phyloP scores from a whole-genome alignment of 1,284 basidiomycete species.

The Ceratobasidium sp. region DNA sequence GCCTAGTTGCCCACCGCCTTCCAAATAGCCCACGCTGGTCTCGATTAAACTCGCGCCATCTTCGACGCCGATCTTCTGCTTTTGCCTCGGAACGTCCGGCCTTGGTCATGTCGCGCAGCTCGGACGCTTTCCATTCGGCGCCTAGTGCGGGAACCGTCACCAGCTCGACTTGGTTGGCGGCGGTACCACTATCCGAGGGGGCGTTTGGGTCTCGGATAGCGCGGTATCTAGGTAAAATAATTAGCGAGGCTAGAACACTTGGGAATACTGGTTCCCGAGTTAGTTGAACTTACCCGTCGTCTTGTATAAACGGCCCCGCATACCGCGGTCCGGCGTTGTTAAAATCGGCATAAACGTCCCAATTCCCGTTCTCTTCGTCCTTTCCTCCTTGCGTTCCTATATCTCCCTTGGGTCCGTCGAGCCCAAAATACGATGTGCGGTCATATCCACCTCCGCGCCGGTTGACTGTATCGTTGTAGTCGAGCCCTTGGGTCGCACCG shows the following conservation, averaged over 20 bases:
- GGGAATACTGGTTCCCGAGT: not conserved
- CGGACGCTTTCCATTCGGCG: slow-evolving; percentile 85
- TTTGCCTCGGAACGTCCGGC: slow-evolving; percentile 73
- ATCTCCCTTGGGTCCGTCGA: slow-evolving; percentile 44
- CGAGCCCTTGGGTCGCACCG: slow-evolving; percentile 14
- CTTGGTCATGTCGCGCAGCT: slow-evolving; percentile 81
- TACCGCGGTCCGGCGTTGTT: slow-evolving; percentile 89
- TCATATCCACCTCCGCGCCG: slow-evolving; percentile 42
- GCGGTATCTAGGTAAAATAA: slow-evolving; percentile 55
- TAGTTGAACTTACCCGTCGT: slow-evolving; percentile 54
- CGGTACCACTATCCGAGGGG: slow-evolving; percentile 26
- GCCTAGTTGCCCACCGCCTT: slow-evolving; percentile 75
- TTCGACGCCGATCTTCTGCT: slow-evolving; percentile 68
- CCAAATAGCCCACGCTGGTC: slow-evolving; percentile 83
- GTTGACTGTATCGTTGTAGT: slow-evolving; percentile 33
- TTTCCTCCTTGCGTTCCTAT: slow-evolving; percentile 53
- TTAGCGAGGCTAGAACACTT: not conserved
- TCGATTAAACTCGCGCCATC: slow-evolving; percentile 78
- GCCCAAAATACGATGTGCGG: slow-evolving; percentile 33
- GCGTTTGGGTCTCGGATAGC: slow-evolving; percentile 32
- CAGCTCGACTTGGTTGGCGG: slow-evolving; percentile 70
- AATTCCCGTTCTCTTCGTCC: slow-evolving; percentile 65
- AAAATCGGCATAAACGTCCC: slow-evolving; percentile 92
- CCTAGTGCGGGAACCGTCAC: slow-evolving; percentile 90
- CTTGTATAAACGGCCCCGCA: slow-evolving; percentile 61